These are phyloP conservation scores for Scutellaria galericulata DNA, from an alignment of 257 asterid species.

Conservation along the genomic window DNA sequence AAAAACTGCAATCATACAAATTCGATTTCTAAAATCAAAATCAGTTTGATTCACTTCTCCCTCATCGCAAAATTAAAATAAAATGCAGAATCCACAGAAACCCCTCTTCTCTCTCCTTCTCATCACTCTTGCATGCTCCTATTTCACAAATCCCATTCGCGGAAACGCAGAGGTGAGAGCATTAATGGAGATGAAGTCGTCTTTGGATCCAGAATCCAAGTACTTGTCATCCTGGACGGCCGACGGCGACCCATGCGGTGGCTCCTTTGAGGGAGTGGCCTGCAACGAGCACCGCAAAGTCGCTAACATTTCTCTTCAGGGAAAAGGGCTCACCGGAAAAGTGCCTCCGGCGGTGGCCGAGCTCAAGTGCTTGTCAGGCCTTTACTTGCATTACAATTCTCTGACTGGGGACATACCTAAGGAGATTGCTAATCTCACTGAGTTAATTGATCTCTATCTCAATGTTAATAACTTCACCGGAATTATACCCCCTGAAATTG, in stretches of 20 bases:
- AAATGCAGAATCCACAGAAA: conserved; percentile 38
- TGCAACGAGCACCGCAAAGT: conserved; percentile 88
- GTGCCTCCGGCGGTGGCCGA: conserved; percentile 85
- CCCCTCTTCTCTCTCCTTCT: conserved; percentile 30
- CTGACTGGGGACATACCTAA: conserved; percentile 80
- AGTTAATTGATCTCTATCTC: conserved; percentile 81
- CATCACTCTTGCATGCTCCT: conserved; percentile 39
- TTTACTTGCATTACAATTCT: conserved; percentile 82
- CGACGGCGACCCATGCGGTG: conserved; percentile 79
- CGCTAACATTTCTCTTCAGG: conserved; percentile 68
- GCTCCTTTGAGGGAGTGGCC: conserved; percentile 73
- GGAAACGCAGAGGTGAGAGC: conserved; percentile 82
- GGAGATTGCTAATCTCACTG: conserved; percentile 80
- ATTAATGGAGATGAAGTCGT: conserved; percentile 74
- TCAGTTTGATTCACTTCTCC: neutral
- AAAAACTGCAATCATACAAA: conserved; percentile 23
- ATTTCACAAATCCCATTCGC: conserved; percentile 28
- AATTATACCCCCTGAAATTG: conserved; percentile 62
- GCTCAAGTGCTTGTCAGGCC: conserved; percentile 81
- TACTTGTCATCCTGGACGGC: conserved; percentile 68
- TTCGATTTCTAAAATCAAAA: conserved; percentile 23
- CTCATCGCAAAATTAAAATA: neutral
- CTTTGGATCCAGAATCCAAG: conserved; percentile 74
- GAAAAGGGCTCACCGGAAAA: conserved; percentile 75
- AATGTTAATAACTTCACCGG: conserved; percentile 76